These are phyloP conservation scores for Neospermospora avenae DNA, from an alignment of 2,329 filamentous ascomycete species.

Conservation along the genomic window DNA sequence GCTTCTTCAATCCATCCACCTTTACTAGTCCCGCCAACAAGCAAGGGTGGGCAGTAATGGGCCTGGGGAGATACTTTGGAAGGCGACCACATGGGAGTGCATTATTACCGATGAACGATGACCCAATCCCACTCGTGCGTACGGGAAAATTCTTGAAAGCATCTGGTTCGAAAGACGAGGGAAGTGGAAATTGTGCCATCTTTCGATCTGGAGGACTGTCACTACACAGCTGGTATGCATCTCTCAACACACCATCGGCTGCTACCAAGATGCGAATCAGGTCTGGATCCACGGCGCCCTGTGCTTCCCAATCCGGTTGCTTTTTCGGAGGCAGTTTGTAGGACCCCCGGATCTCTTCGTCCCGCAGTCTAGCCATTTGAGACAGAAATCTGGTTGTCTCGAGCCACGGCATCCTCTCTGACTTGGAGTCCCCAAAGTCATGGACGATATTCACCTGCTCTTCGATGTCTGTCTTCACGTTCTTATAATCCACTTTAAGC, in stretches of 20 bases:
- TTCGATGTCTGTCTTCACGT: constrained; percentile 7
- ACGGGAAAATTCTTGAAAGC: no score
- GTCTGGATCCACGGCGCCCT: constrained; percentile 4
- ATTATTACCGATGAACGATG: no score
- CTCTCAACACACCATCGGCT: constrained; percentile 9
- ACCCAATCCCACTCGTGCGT: no score
- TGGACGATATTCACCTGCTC: constrained; percentile 12
- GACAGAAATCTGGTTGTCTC: constrained; percentile 9
- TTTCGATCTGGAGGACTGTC: constrained; percentile 11
- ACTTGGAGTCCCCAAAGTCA: constrained; percentile 11
- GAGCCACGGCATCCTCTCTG: constrained; percentile 14
- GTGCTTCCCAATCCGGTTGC: constrained; percentile 1
- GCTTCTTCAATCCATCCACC: no score
- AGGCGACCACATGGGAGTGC: no score
- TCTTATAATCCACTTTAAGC: constrained; percentile 11
- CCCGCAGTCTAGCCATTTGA: constrained; percentile 6
- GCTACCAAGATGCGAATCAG: constrained; percentile 12
- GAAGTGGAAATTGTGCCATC: constrained; percentile 17
- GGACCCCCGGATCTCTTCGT: constrained; percentile 14
- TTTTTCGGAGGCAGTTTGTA: constrained; percentile 18
- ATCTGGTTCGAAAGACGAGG: no score
- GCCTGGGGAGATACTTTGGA: no score
- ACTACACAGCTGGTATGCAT: constrained; percentile 10
- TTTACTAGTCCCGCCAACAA: no score
- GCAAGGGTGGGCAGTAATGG: no score